Evolutionary conservation across 306 rosid species (phyloP).

Genomic region (Casuarina cunninghamiana): DNA sequence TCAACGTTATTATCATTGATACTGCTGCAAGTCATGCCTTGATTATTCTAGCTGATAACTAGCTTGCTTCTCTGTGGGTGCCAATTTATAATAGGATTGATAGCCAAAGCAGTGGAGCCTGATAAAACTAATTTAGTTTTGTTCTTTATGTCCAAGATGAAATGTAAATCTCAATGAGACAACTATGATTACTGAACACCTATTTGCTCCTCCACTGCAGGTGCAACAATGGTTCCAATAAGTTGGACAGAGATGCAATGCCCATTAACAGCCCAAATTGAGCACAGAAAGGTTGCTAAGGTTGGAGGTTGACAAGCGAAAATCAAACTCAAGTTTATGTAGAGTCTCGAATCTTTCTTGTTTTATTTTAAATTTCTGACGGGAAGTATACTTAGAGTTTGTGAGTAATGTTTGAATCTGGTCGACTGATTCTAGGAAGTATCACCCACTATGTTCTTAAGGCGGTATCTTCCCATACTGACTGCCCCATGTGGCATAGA

Average conservation of each 20-base stretch:
- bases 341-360: background rate
- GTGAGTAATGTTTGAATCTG: background rate
- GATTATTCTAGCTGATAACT: background rate
- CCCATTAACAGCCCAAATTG: constrained; percentile 78
- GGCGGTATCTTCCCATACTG: background rate
- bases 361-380: background rate
- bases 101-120: background rate
- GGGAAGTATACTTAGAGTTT: background rate
- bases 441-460: background rate
- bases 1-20: background rate
- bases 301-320: constrained; percentile 49
- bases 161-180: background rate
- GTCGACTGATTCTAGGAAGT: background rate
- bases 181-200: background rate
- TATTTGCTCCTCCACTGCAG: constrained; percentile 35
- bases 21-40: background rate
- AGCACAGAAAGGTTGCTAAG: constrained; percentile 90
- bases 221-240: constrained; percentile 77
- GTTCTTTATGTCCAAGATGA: background rate
- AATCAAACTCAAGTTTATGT: background rate
- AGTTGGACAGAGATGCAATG: constrained; percentile 98
- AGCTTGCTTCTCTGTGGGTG: background rate
- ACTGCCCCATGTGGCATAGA: background rate
- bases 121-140: background rate
- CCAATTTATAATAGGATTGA: background rate